Evolutionary conservation across 148 eudicot genomes (phyloP).

Genomic region (Rhododendron griersonianum): DNA sequence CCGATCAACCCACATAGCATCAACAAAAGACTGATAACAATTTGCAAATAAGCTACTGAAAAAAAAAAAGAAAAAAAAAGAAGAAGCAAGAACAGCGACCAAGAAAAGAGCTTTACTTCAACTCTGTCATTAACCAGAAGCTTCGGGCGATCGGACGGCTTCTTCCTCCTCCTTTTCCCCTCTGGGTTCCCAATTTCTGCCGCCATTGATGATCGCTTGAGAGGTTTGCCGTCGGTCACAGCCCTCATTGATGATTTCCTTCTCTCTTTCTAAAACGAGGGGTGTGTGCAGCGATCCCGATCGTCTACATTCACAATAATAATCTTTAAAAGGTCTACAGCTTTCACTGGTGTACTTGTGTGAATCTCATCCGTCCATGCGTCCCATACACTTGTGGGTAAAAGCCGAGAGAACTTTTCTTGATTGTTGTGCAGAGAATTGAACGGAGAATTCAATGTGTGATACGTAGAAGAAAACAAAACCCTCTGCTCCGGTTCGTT

Average conservation of each 20-base stretch:
- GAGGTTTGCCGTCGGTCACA: neutral
- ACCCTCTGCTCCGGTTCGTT: neutral
- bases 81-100: neutral
- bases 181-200: conserved; percentile 7
- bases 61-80: neutral
- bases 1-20: neutral
- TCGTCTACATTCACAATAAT: conserved; percentile 9
- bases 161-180: neutral
- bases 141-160: neutral
- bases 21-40: neutral
- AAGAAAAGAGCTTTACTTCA: conserved; percentile 28
- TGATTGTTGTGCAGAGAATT: neutral
- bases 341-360: neutral
- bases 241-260: neutral
- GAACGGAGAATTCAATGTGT: neutral
- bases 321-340: neutral
- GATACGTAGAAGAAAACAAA: neutral
- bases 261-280: neutral
- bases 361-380: neutral
- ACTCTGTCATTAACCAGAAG: conserved; percentile 17
- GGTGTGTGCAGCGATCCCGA: neutral
- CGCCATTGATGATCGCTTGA: conserved; percentile 23
- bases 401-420: neutral
- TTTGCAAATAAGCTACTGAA: neutral
- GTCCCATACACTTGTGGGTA: neutral